Base-by-base conservation (phyloP, 305 asterid genomes). In the Striga hermonthica region DNA sequence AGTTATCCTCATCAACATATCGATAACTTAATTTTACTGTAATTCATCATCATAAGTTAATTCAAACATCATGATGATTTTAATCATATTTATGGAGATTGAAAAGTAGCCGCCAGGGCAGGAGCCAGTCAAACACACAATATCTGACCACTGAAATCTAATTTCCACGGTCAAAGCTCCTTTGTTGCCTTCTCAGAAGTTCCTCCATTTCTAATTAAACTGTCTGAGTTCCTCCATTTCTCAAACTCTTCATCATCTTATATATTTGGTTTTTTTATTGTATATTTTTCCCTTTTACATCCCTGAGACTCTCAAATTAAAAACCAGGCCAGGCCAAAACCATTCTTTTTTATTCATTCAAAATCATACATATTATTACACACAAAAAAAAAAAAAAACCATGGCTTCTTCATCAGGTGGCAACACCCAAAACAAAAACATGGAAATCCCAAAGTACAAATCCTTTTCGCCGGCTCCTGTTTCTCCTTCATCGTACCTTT, bases 401-500 rank as follows among this genome's bases (percentile, higher is more conserved):
- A 86, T 88, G 95, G 78, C 95, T 78, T 84, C 89, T 54, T 84
- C 87, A 4, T 22, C 31, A 22, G 87, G 84, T 22, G 89, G 91
- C 53, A 78, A 78, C 66, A 64, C 31, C 31, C 31, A 22, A 22
- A 22, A 22, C 31, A 22, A 39, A 7, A 71, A 12, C 6, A 45
- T 64, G 37, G 80, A 75, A 40, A 67, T 77, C 43, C 95, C 96
- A 8, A 88, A 81, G 59, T 84, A 75, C 76, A 86, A 85, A 22
- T 75, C 89, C 3, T 85, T 83, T 72, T 65, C 89, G 6, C 87
- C 96, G 3, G 64, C 86, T 4, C 93, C 95, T 0, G 50, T 76
- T 63, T 89, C 97, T 5, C 97, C 95, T 15, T 82, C 95, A 8
- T 83, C 97, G 1, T 89, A 74, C 35, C 80, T 86, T 38, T 69